A percentile compares a stretch with the other conserved stretches of the same genome.
These are phyloP conservation scores for Mortierella sp. DNA, from an alignment of 371 early-diverging fungal genomes.

Conservation along the genomic window DNA sequence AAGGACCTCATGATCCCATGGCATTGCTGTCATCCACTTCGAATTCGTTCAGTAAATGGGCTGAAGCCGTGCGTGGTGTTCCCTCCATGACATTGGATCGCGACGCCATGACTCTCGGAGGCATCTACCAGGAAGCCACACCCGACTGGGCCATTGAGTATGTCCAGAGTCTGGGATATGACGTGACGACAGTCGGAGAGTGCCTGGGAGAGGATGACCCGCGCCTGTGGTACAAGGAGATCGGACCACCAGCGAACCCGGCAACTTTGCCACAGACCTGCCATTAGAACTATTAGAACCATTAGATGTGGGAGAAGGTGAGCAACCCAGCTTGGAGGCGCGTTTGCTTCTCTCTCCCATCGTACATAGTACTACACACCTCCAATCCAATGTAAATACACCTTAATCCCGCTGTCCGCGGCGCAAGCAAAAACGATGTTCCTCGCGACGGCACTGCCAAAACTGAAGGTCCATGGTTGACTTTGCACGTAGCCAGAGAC, in stretches of 20 bases:
- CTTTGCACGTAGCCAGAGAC: no score
- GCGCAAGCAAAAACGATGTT: no score
- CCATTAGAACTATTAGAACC: no score
- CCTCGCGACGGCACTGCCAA: no score
- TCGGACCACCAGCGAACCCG: slow-evolving; percentile 13
- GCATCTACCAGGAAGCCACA: slow-evolving; percentile 38
- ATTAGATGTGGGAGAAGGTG: no score
- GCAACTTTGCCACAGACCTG: slow-evolving; percentile 19
- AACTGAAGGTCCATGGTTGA: no score
- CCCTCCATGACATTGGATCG: slow-evolving; percentile 22
- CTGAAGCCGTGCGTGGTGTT: slow-evolving; percentile 42
- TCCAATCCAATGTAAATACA: no score
- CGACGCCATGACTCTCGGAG: slow-evolving; percentile 29
- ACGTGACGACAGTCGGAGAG: slow-evolving; percentile 30
- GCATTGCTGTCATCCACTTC: not conserved
- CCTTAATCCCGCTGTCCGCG: no score
- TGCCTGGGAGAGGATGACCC: slow-evolving; percentile 42
- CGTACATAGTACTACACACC: no score
- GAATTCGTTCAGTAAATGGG: slow-evolving; percentile 22
- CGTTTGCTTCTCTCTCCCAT: no score
- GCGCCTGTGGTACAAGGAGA: slow-evolving; percentile 43
- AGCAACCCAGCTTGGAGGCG: no score
- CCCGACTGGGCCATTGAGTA: slow-evolving; percentile 46
- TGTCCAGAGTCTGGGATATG: slow-evolving; percentile 38
- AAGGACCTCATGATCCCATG: not conserved